Evolutionary conservation across 805 yeast genomes (phyloP), one percentile per base, ranked within the genome.

Genomic region (Torulaspora maleeae): DNA sequence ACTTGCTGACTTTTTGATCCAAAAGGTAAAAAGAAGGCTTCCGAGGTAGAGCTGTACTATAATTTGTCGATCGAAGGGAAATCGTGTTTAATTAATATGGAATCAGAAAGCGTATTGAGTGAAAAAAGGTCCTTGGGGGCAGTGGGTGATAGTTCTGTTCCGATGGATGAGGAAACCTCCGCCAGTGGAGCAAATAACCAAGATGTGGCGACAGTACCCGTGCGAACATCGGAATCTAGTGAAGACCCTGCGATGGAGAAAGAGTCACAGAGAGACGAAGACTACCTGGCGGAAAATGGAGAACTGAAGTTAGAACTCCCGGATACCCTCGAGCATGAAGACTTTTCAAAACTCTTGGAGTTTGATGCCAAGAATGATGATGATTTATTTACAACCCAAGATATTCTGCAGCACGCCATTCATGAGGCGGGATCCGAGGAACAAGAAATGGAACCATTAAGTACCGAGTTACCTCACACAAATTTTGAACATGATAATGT

Each of bases 351-450:
- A 43, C 45, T 66, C 12, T 44, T 63, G 24, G 68, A 59, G 30
- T 55, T 66, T 37, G 64, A 64, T 43, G 52, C 61, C 11, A 62
- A 62, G 46, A 51, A 59, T 43, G 68, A 64, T 42, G 60, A 54
- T 30, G 66, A 56, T 39, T 36, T 59, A 43, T 59, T 59, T 43
- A 38, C 41, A 15, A 41, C 51, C 4, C 47, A 48, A n/a, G 47
- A 38, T 20, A 41, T 45, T 28, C 36, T 51, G 35, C 54, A 53
- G 40, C 53, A 52, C 15, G 55, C 50, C 25, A 55, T 49, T 13
- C 48, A 45, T 16, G 54, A 44, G 28, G 51, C 44, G 13, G 37
- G 41, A n/a, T 33, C 44, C n/a, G 41, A 36, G 19, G 19, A 16
- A 5, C 39, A 44, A 8, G 43, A 41, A 5, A 33, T 38, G 10